These are phyloP conservation scores for Sordariomycetes sp. DNA, from an alignment of 2,329 filamentous ascomycete genomes.

Conservation along the genomic window DNA sequence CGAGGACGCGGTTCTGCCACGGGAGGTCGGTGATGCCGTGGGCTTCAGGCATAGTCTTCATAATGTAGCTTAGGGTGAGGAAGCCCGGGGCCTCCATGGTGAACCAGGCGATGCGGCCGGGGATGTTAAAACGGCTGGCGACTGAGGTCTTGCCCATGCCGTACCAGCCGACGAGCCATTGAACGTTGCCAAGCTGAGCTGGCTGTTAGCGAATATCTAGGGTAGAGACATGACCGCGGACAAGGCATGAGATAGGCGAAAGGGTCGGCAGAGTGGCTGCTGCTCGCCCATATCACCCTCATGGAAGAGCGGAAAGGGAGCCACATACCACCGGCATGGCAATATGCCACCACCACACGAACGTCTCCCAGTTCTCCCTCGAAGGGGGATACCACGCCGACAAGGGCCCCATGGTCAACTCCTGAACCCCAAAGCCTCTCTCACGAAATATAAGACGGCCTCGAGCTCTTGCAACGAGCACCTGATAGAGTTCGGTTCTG, in stretches of 20 bases:
- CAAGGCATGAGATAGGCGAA: background rate
- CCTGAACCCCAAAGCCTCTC: background rate
- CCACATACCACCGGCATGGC: slow-evolving; percentile 39
- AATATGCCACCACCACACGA: slow-evolving; percentile 42
- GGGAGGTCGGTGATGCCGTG: slow-evolving; percentile 51
- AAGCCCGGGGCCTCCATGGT: slow-evolving; percentile 80
- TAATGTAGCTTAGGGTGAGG: slow-evolving; percentile 67
- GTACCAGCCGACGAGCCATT: slow-evolving; percentile 75
- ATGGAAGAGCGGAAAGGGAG: background rate
- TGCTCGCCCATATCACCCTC: background rate
- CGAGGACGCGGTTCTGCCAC: slow-evolving; percentile 70
- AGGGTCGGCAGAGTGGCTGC: too few relatives aligned
- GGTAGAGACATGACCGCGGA: background rate
- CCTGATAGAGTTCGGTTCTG: too few relatives aligned
- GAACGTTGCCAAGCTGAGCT: slow-evolving; percentile 48
- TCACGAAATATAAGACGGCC: too few relatives aligned
- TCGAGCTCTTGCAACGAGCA: too few relatives aligned
- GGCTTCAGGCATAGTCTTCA: slow-evolving; percentile 54
- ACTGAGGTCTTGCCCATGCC: slow-evolving; percentile 88
- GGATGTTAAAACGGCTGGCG: slow-evolving; percentile 67
- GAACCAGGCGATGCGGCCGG: slow-evolving; percentile 78
- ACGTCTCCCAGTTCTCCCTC: slow-evolving; percentile 43
- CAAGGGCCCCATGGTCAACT: slow-evolving; percentile 31
- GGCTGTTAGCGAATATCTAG: background rate
- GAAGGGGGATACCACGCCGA: slow-evolving; percentile 47